These are phyloP conservation scores for Poronia punctata DNA, from an alignment of 495 filamentous ascomycete species.

Conservation along the genomic window DNA sequence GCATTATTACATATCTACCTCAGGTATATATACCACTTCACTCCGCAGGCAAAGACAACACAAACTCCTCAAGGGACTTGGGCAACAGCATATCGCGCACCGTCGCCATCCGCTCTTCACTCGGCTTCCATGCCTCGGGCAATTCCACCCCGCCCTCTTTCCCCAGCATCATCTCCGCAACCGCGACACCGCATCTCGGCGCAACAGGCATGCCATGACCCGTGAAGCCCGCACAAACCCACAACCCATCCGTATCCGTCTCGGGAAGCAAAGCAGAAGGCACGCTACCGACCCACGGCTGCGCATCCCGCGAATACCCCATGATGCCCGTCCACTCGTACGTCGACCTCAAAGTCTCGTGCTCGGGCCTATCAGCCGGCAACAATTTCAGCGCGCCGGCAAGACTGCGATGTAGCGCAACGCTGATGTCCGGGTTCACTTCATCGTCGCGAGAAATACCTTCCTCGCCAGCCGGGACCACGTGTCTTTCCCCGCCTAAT, in stretches of 20 bases:
- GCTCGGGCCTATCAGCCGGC: slow-evolving; percentile 3
- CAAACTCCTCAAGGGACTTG: slow-evolving; percentile 3
- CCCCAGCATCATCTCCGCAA: slow-evolving; percentile 54
- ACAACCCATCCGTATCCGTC: slow-evolving; percentile 29
- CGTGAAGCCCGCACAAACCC: slow-evolving; percentile 56
- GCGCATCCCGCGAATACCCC: slow-evolving; percentile 64
- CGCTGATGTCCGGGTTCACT: slow-evolving; percentile 44
- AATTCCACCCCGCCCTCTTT: slow-evolving; percentile 23
- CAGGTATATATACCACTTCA: no score
- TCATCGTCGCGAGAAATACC: slow-evolving; percentile 38
- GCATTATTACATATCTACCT: no score
- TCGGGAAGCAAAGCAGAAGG: slow-evolving; percentile 34
- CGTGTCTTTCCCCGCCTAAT: slow-evolving; percentile 7
- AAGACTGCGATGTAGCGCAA: slow-evolving; percentile 20
- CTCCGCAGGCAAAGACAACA: slow-evolving; percentile 1
- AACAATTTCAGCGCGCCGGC: neutral
- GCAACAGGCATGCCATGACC: slow-evolving; percentile 82
- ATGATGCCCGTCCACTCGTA: slow-evolving; percentile 78
- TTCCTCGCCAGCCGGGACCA: slow-evolving; percentile 7
- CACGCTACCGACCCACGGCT: slow-evolving; percentile 62
- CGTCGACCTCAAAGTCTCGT: slow-evolving; percentile 44
- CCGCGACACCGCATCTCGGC: slow-evolving; percentile 59
- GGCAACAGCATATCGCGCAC: slow-evolving; percentile 15
- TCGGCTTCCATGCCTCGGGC: slow-evolving; percentile 42
- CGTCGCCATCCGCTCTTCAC: slow-evolving; percentile 29